Percentiles rank a stretch among this genome's conserved stretches.
These are phyloP conservation scores for Plenodomus lindquistii DNA, from an alignment of 2,329 filamentous ascomycete species.

Conservation along the genomic window DNA sequence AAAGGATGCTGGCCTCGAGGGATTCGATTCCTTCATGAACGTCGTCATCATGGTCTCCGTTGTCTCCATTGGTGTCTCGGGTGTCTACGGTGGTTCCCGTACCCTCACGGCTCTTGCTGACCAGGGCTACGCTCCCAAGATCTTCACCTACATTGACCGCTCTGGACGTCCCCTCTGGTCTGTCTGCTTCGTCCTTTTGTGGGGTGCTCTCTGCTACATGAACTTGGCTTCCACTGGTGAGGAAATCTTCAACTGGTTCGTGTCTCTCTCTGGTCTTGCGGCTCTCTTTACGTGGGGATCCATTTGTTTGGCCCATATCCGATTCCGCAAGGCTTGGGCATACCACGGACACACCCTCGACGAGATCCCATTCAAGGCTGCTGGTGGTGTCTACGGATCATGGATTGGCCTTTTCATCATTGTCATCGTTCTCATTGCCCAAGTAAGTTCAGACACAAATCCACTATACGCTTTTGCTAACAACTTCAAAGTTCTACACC, in stretches of 20 bases:
- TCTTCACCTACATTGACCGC: constrained; percentile 81
- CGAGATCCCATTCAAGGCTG: constrained; percentile 51
- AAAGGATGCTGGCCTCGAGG: constrained; percentile 61
- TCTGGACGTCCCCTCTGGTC: constrained; percentile 78
- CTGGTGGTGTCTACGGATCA: constrained; percentile 47
- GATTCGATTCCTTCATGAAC: constrained; percentile 69
- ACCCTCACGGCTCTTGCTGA: constrained; percentile 59
- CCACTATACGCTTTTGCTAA: background rate
- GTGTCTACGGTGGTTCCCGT: constrained; percentile 61
- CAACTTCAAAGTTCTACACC: constrained; percentile 45
- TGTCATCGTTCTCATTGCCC: constrained; percentile 44
- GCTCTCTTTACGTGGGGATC: constrained; percentile 80
- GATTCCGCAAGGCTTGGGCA: constrained; percentile 68
- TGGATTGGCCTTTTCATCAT: constrained; percentile 47
- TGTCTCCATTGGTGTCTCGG: constrained; percentile 62
- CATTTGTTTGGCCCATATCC: constrained; percentile 89
- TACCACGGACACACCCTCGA: constrained; percentile 47
- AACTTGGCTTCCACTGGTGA: constrained; percentile 53
- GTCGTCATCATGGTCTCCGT: constrained; percentile 66
- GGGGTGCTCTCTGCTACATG: constrained; percentile 79
- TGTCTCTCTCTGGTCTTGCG: constrained; percentile 72
- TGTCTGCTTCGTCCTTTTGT: constrained; percentile 66
- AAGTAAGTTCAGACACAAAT: constrained; percentile 28
- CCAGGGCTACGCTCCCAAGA: constrained; percentile 69
- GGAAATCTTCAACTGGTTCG: constrained; percentile 73